Evolutionary conservation across 768 basidiomycete species (phyloP).

Genomic region (Russula griseocarnosa): DNA sequence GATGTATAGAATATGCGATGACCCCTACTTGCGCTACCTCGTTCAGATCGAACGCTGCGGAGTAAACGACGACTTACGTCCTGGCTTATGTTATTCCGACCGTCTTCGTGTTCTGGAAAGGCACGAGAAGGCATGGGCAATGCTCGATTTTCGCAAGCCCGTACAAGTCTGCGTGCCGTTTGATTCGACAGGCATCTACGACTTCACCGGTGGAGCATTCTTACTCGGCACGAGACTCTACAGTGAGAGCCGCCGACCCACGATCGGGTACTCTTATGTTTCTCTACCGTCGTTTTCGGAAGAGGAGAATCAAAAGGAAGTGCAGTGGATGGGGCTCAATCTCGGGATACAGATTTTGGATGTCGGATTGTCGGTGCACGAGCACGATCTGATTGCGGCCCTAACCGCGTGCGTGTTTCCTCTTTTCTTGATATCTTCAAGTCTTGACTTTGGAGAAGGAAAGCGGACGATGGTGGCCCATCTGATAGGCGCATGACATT

Average conservation of each 20-base stretch:
- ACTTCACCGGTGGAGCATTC: slow-evolving; percentile 27
- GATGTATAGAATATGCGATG: not conserved
- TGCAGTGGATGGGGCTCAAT: slow-evolving; percentile 5
- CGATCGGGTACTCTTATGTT: slow-evolving; percentile 21
- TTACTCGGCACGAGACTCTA: slow-evolving; percentile 26
- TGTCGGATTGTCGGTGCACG: slow-evolving; percentile 24
- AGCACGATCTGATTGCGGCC: slow-evolving; percentile 24
- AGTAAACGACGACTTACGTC: slow-evolving; percentile 20
- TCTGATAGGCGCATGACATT: slow-evolving; percentile 5
- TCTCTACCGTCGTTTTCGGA: slow-evolving; percentile 15
- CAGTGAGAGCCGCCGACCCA: slow-evolving; percentile 12
- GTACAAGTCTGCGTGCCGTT: slow-evolving; percentile 19
- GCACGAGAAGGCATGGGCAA: slow-evolving; percentile 22
- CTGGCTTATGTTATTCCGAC: slow-evolving; percentile 11
- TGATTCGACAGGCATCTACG: slow-evolving; percentile 27
- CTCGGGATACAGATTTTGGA: slow-evolving; percentile 23
- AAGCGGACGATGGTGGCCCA: not conserved
- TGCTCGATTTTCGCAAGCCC: slow-evolving; percentile 12
- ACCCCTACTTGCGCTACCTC: slow-evolving; percentile 17
- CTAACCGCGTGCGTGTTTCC: slow-evolving; percentile 21
- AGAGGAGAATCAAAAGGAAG: not conserved
- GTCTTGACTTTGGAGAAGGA: slow-evolving; percentile 4
- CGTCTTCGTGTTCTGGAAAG: slow-evolving; percentile 16
- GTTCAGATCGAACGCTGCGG: slow-evolving; percentile 19
- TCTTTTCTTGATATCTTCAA: not conserved